These are phyloP conservation scores for Pseudopithomyces chartarum DNA, from an alignment of 2,329 filamentous ascomycete genomes.

Conservation along the genomic window DNA sequence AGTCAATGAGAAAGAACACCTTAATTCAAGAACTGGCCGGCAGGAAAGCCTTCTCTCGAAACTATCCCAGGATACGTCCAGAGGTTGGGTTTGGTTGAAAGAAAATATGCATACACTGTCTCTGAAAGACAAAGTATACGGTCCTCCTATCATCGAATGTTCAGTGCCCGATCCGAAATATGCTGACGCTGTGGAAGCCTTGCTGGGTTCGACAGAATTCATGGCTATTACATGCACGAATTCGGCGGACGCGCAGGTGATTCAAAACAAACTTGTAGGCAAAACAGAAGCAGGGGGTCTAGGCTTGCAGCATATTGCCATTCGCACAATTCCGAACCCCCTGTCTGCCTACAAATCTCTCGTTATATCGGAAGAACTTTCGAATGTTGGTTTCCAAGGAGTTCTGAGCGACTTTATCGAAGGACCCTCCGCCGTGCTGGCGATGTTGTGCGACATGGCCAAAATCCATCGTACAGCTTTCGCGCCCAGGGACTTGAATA, in stretches of 20 bases:
- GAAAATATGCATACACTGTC: conserved; percentile 61
- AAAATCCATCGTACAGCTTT: conserved; percentile 72
- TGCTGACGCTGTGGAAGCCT: conserved; percentile 63
- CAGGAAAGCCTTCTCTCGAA: conserved; percentile 63
- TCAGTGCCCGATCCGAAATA: conserved; percentile 75
- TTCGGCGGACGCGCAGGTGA: conserved; percentile 71
- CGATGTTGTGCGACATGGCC: conserved; percentile 81
- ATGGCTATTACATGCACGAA: conserved; percentile 76
- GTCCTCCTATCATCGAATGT: conserved; percentile 80
- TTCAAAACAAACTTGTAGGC: conserved; percentile 69
- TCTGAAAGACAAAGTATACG: conserved; percentile 79
- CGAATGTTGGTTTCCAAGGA: conserved; percentile 70
- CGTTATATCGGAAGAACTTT: conserved; percentile 61
- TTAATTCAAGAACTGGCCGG: conserved; percentile 46
- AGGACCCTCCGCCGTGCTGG: conserved; percentile 81
- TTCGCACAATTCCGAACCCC: conserved; percentile 65
- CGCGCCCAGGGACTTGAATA: conserved; percentile 64
- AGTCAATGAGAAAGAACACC: conserved; percentile 30
- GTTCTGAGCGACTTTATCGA: conserved; percentile 79
- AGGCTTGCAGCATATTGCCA: conserved; percentile 71
- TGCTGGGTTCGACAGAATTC: conserved; percentile 59
- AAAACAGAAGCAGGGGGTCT: conserved; percentile 47
- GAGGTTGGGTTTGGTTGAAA: conserved; percentile 83
- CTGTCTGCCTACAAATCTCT: conserved; percentile 62
- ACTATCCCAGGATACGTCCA: conserved; percentile 66